phyloP scores from a whole-genome alignment of 768 basidiomycete genomes.

The Nidularia pulvinata region DNA sequence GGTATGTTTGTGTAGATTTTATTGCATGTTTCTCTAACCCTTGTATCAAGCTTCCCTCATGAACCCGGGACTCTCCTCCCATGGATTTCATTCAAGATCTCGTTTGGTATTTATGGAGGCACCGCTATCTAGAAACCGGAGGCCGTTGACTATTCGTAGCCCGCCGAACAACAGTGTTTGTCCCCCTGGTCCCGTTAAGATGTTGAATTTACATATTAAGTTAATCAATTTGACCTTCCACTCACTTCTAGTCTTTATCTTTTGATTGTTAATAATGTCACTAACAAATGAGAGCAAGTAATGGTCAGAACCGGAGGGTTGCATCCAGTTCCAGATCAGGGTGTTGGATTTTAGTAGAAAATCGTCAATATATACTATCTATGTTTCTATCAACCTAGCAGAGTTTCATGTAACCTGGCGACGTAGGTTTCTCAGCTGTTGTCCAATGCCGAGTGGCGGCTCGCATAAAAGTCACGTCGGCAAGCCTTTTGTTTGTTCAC shows the following conservation, averaged over 20 bases:
- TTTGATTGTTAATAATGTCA: constrained; percentile 28
- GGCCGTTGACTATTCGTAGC: constrained; percentile 26
- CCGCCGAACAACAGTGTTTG: constrained; percentile 33
- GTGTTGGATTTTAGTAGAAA: background rate
- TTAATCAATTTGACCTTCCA: background rate
- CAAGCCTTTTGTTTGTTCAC: too few species aligned
- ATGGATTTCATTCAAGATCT: constrained; percentile 37
- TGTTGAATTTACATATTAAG: constrained; percentile 3
- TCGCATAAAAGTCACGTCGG: too few species aligned
- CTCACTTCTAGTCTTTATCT: constrained; percentile 8
- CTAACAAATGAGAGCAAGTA: constrained; percentile 28
- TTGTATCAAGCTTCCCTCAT: constrained; percentile 27
- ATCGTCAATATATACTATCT: too few species aligned
- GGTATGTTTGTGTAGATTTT: constrained; percentile 13
- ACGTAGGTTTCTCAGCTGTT: too few species aligned
- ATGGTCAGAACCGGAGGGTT: constrained; percentile 33
- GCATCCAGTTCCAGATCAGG: constrained; percentile 30
- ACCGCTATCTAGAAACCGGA: constrained; percentile 23
- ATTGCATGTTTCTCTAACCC: background rate
- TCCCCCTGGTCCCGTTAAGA: constrained; percentile 35
- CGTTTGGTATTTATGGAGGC: constrained; percentile 34
- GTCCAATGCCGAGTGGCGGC: too few species aligned
- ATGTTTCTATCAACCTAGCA: too few species aligned
- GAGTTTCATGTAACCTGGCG: too few species aligned
- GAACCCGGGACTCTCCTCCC: constrained; percentile 40